Evolutionary conservation across 2,329 filamentous ascomycete genomes (phyloP).

Genomic region (Diaporthe sp.): DNA sequence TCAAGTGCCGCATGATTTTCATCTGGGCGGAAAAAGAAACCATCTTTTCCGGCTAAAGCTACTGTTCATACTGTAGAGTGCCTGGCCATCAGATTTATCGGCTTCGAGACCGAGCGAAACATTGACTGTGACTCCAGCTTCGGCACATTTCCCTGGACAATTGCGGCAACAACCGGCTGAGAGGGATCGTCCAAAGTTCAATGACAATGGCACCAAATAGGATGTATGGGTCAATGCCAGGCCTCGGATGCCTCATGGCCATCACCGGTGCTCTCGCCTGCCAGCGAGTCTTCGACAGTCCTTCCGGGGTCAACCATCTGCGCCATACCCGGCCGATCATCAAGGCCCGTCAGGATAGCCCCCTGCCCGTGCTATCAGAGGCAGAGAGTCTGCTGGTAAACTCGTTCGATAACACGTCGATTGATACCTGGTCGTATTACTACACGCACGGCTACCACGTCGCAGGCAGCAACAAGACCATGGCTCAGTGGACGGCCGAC

Average conservation of each 20-base stretch:
- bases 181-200: not conserved
- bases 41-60: too few species aligned
- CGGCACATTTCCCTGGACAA: not conserved
- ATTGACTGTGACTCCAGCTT: not conserved
- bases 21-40: not conserved
- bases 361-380: conserved; percentile 49
- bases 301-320: conserved; percentile 5
- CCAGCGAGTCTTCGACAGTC: conserved; percentile 8
- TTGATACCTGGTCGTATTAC: conserved; percentile 56
- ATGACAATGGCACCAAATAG: not conserved
- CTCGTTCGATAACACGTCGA: conserved; percentile 55
- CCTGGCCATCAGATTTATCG: not conserved
- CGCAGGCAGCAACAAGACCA: conserved; percentile 54
- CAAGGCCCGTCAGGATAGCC: not conserved
- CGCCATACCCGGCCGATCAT: conserved; percentile 7
- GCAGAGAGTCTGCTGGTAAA: conserved; percentile 53
- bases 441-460: conserved; percentile 57
- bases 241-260: not conserved
- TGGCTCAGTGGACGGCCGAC: conserved; percentile 56
- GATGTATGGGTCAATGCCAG: not conserved
- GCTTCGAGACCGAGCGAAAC: not conserved
- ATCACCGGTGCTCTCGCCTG: conserved; percentile 6
- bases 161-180: not conserved
- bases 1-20: not conserved
- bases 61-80: not conserved